Percentiles rank a stretch among this genome's conserved stretches.
Evolutionary conservation across 2,329 filamentous ascomycete species (phyloP).

Genomic region (Penicillium expansum): DNA sequence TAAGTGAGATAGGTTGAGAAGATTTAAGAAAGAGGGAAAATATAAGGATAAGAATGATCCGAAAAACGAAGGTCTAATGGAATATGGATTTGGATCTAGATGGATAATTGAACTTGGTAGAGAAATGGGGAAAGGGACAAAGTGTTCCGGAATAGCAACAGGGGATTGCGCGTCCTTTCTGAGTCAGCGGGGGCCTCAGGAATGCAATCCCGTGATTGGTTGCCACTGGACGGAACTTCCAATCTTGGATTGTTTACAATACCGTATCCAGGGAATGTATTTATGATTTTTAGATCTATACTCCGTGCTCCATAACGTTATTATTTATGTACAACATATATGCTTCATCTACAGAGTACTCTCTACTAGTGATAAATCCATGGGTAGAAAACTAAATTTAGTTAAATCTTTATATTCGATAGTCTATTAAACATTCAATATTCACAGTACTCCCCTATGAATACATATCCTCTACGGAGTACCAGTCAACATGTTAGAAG

Average conservation of each 20-base stretch:
- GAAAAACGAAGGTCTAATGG: conserved; percentile 9
- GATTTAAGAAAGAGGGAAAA: conserved; percentile 9
- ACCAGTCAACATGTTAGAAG: background rate
- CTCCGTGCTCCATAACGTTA: too few relatives aligned
- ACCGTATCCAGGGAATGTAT: too few relatives aligned
- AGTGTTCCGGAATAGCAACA: conserved; percentile 17
- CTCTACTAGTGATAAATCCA: background rate
- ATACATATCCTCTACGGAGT: too few relatives aligned
- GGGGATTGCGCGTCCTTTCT: conserved; percentile 37
- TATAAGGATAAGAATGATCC: background rate
- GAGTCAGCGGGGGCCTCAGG: conserved; percentile 26
- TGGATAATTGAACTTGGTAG: conserved; percentile 16
- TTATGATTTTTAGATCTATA: too few relatives aligned
- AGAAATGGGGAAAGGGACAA: conserved; percentile 14
- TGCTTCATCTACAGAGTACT: too few relatives aligned
- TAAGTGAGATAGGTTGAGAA: conserved; percentile 5
- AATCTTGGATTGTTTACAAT: background rate
- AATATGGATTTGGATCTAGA: conserved; percentile 14
- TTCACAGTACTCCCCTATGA: background rate
- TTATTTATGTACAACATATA: too few relatives aligned
- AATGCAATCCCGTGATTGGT: conserved; percentile 1
- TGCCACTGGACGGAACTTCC: too few relatives aligned
- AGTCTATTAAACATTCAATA: background rate
- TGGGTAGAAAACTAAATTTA: background rate
- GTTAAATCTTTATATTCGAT: background rate